Conservation (phyloP, 768 basidiomycete genomes). For the Macrolepiota fuliginosa region DNA sequence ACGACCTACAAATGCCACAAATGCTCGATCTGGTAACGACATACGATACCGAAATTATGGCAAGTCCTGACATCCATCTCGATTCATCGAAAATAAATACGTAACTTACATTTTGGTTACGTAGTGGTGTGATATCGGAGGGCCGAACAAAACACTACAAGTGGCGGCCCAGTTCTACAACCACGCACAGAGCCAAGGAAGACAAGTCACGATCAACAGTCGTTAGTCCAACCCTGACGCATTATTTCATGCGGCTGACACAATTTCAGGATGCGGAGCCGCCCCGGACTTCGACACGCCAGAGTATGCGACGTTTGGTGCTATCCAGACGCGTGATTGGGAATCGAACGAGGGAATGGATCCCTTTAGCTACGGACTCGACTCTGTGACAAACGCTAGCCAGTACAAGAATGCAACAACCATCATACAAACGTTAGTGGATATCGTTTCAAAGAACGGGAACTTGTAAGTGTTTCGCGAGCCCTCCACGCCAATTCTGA, state of each 20-base stretch:
- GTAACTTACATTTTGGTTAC: not conserved
- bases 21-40: slow-evolving; percentile 46
- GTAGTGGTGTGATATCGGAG: slow-evolving; percentile 60
- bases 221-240: slow-evolving; percentile 17
- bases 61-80: slow-evolving; percentile 16
- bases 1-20: slow-evolving; percentile 49
- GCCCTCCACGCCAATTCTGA: not conserved
- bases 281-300: slow-evolving; percentile 56
- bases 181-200: slow-evolving; percentile 32
- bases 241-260: not conserved
- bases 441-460: slow-evolving; percentile 62
- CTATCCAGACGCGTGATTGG: slow-evolving; percentile 48
- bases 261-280: slow-evolving; percentile 41
- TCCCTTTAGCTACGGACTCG: slow-evolving; percentile 48
- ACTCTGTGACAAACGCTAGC: slow-evolving; percentile 36
- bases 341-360: slow-evolving; percentile 61
- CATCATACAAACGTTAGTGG: slow-evolving; percentile 50
- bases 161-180: slow-evolving; percentile 47
- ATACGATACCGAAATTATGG: slow-evolving; percentile 56
- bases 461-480: slow-evolving; percentile 42
- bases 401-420: slow-evolving; percentile 48
- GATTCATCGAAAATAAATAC: too few relatives aligned
- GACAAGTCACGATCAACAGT: slow-evolving; percentile 45
- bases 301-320: slow-evolving; percentile 48
- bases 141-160: slow-evolving; percentile 42